Base-by-base conservation (phyloP, 2,329 filamentous ascomycete species). In the Trichoderma endophyticum region DNA sequence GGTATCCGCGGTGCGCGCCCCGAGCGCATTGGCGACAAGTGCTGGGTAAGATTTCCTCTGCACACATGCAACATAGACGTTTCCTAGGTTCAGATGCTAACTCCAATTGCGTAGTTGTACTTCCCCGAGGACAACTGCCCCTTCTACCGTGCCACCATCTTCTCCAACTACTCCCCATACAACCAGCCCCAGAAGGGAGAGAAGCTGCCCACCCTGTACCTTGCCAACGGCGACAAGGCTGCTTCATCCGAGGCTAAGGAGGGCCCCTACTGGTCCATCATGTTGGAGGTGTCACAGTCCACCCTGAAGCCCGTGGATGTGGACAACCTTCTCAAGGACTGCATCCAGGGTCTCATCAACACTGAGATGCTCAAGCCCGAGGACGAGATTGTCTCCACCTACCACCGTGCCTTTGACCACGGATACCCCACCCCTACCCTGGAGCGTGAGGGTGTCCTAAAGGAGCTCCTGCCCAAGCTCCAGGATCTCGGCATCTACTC, bases 91-190 rank as follows among this genome's bases (percentile, higher is more conserved):
- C 62, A 2, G 21, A 24, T 26, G 56, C 56, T 54, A 54, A 56
- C 30, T 14, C 34, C 15, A 21, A 30, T 9, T 18, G 0, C 15
- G 3, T 32, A 92, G 91, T 88, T 99, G 76, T 99, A 99, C 90
- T 99, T 98, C 90, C 96, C 96, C 74, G 96, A 99, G 84, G 92
- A 97, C 83, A 92, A 99, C 89, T 98, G 94, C 87, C 94, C 94
- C 81, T 99, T 99, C 89, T 99, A 99, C 89, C 93, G 96, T 78
- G 96, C 96, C 80, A 99, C 96, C 80, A 98, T 99, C 86, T 99
- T 99, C 90, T 98, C 95, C 84, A 99, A 99, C 90, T 99, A 99
- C 89, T 98, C 96, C 26, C 96, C 95, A 68, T 91, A 97, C 90
- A 99, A 99, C 88, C 96, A 98, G 86, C 96, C 96, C 39, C 86